These are phyloP conservation scores for Phytopythium delawarense DNA, from an alignment of 352 stramenopile genomes.

Conservation along the genomic window DNA sequence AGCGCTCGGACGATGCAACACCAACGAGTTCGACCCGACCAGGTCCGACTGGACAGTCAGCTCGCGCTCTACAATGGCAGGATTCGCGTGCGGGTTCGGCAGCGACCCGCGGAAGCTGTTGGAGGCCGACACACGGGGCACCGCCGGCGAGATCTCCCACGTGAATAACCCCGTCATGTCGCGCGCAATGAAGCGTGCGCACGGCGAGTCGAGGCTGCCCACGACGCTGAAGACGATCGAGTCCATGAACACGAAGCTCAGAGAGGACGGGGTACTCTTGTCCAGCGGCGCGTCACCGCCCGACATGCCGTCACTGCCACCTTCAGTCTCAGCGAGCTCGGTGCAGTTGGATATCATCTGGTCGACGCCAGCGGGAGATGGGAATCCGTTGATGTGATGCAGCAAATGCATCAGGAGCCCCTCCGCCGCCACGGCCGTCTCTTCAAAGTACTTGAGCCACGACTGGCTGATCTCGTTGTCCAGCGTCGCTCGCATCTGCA, in stretches of 20 bases:
- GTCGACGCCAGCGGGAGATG: slow-evolving; percentile 76
- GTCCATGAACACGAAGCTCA: slow-evolving; percentile 90
- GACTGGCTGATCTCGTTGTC: slow-evolving; percentile 64
- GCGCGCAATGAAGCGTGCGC: slow-evolving; percentile 67
- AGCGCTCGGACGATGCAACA: slow-evolving; percentile 35
- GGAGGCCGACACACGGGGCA: slow-evolving; percentile 8
- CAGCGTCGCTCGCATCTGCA: slow-evolving; percentile 82
- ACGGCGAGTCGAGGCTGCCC: slow-evolving; percentile 72
- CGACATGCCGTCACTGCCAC: slow-evolving; percentile 10
- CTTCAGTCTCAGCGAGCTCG: slow-evolving; percentile 51
- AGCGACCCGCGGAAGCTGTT: slow-evolving; percentile 15
- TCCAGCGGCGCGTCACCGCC: slow-evolving; percentile 12
- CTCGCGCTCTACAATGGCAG: slow-evolving; percentile 27
- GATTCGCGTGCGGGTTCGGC: slow-evolving; percentile 10
- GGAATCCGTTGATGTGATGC: slow-evolving; percentile 84
- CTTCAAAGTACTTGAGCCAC: slow-evolving; percentile 82
- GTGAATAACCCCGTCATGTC: slow-evolving; percentile 86
- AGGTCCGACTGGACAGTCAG: slow-evolving; percentile 35
- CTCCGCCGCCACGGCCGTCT: slow-evolving; percentile 78
- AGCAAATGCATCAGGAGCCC: slow-evolving; percentile 82
- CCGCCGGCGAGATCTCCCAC: slow-evolving; percentile 68
- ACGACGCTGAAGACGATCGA: slow-evolving; percentile 84
- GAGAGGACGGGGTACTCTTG: slow-evolving; percentile 22
- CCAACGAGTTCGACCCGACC: slow-evolving; percentile 22
- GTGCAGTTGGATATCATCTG: slow-evolving; percentile 81